phyloP scores from a whole-genome alignment of 208 protist species.

The Entamoeba nuttalli region DNA sequence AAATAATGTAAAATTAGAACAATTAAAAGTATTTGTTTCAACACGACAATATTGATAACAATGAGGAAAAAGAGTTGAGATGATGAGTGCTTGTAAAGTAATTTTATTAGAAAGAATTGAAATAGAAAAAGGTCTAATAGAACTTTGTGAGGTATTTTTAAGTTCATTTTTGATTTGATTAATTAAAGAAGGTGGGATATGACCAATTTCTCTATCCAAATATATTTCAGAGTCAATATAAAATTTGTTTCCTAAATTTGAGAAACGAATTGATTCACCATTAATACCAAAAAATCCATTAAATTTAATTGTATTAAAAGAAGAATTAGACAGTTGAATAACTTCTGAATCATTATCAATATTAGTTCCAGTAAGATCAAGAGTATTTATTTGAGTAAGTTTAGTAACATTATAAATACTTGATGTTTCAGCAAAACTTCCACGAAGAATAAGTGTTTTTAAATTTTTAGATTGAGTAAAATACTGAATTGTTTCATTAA shows the following conservation, averaged over 20 bases:
- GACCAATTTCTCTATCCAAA: neutral
- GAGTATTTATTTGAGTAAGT: neutral
- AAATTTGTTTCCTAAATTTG: neutral
- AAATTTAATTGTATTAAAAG: neutral
- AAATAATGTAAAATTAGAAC: neutral
- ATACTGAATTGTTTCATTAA: neutral
- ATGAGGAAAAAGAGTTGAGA: neutral
- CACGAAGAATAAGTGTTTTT: neutral
- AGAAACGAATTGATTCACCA: neutral
- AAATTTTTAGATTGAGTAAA: neutral
- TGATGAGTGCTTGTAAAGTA: neutral
- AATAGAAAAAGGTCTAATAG: neutral
- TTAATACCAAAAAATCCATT: neutral
- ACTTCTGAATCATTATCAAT: neutral
- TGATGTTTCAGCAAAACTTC: neutral
- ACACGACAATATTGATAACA: neutral
- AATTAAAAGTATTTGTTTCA: neutral
- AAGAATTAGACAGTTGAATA: neutral
- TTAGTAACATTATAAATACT: neutral
- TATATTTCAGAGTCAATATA: neutral
- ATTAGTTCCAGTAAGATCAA: neutral
- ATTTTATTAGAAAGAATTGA: neutral
- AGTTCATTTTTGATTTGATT: neutral
- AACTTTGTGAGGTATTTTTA: neutral
- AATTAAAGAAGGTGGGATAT: neutral